Base-by-base conservation (phyloP, 1,284 basidiomycete genomes). In the Boletus calvinii region DNA sequence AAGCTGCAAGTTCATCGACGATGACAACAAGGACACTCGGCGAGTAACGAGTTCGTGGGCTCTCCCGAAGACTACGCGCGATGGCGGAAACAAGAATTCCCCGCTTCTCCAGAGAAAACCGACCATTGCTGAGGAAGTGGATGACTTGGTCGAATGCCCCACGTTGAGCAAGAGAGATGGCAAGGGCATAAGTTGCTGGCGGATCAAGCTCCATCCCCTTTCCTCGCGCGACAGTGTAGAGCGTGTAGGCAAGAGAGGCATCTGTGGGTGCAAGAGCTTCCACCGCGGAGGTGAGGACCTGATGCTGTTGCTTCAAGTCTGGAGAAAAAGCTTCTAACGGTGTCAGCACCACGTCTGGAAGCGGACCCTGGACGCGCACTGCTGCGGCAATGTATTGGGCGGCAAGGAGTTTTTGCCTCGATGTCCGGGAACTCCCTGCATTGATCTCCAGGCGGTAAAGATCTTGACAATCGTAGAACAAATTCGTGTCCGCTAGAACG, bases 381-480 rank as follows among this genome's bases (percentile, higher is more conserved):
- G 37, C 52, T 6, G 66, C 61, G 10, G 53, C 58, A 41, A 67
- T 43, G 35, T 68, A 70, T 47, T 59, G 62, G 47, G 59, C 43
- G 12, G 46, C 47, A 52, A 70, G 52, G 5, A 24, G 13, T 51
- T 31, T 52, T 45, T 56, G 51, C n/a, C 44, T 52, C 8, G 38
- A 36, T 40, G 38, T 49, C 35, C 34, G 43, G 12, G 31, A 20
- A 38, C 46, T 54, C 17, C 31, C 52, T 24, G 10, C 20, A 43
- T 55, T 53, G 51, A 29, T 30, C 38, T 52, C 35, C 49, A 42
- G 36, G 40, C 40, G 38, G 51, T 48, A 62, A 49, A 64, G 60
- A 18, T 57, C 57, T 26, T 53, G 59, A 50, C 67, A 70, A 2
- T 55, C 59, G 1, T 70, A 61, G 11, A 73, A 62, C 12, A 84